Base-by-base conservation (phyloP, 2,329 filamentous ascomycete species). In the Verticillium zaregamsianum region DNA sequence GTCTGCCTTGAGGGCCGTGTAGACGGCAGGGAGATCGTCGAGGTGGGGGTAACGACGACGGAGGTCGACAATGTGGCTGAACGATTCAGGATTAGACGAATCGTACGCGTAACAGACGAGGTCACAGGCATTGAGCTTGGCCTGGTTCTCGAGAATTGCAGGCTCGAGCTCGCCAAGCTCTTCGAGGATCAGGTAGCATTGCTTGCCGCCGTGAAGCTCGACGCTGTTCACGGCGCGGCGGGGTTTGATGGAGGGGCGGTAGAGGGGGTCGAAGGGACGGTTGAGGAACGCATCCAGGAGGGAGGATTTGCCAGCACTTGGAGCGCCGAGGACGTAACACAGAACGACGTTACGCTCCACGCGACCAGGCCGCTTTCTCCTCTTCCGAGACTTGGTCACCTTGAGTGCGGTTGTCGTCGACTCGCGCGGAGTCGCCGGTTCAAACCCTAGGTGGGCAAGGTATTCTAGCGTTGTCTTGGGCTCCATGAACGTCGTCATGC, bases 401-500 rank as follows among this genome's bases (percentile, higher is more conserved):
- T 97, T 97, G 52, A 99, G 81, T 3, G 95, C 95, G 1, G 89
- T 86, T 0, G 92, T 92, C 2, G 91, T 92, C 0, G 89, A 88
- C 45, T 90, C 89, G 62, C 90, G 90, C n/a, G 85, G 80, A 68
- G 90, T 90, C 2, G 86, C 80, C 2, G 91, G 89, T 72, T 98
- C 95, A 70, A 97, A 99, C 1, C 95, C 95, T 2, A 99, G 87
- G 72, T 97, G 97, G 3, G 95, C 95, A 2, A 99, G 86, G 73
- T 99, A 99, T 68, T 96, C 93, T 4, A 99, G 83, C 0, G 95
- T 98, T 0, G 92, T 97, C 72, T 95, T 96, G 14, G 95, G 94
- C 61, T 96, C 93, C 63, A 96, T 87, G 70, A 98, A 99, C 0
- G 95, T 99, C 0, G 95, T 99, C 95, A 99, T 99, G 73, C 93